Base-by-base conservation (phyloP, 1,284 basidiomycete genomes). In the Pseudozyma tsukubaensis region DNA sequence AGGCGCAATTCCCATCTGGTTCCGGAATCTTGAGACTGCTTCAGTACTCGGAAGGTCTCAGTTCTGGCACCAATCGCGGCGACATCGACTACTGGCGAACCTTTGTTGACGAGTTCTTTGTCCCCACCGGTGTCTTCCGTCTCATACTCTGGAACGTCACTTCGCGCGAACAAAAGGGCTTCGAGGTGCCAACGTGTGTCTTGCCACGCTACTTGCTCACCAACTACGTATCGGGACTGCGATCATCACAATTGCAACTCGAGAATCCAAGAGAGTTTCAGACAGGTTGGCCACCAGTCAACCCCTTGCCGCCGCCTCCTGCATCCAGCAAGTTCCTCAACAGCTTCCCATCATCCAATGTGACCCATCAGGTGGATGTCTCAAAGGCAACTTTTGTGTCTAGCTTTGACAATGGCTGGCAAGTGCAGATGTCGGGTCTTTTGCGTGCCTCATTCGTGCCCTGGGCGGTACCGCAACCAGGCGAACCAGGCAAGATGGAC, bases 131-230 rank as follows among this genome's bases (percentile, higher is more conserved):
- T 29, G 57, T 72, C 14, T 74, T 77, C 49, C 67, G 72, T 24
- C 57, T 73, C 13, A 65, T 75, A 19, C 62, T 77, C 14, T 79
- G 67, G 67, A 79, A 79, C 48, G 60, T 72, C 19, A 59, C 63
- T 13, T 70, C 73, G n/a, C 62, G 75, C 50, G 77, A 79, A 42
- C 77, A 77, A 47, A 77, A 76, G 65, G 71, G 59, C 19, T 79
- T 79, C 55, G 72, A 75, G 50, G 68, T 79, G 24, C 77, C 77
- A 8, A 69, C 72, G 12, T 73, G 59, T 19, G 77, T 77, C 21
- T 50, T 79, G 59, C 68, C 77, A 10, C 71, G 77, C 32, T 79
- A 59, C 39, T 45, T 79, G 19, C 75, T 75, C 50, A 79, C 77
- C 16, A 72, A 54, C 72, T 77, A 75, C 52, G 52, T 74, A n/a